A percentile compares a stretch with the other conserved stretches of the same genome.
phyloP scores from a whole-genome alignment of 768 basidiomycete genomes.

The Russula brevipes region DNA sequence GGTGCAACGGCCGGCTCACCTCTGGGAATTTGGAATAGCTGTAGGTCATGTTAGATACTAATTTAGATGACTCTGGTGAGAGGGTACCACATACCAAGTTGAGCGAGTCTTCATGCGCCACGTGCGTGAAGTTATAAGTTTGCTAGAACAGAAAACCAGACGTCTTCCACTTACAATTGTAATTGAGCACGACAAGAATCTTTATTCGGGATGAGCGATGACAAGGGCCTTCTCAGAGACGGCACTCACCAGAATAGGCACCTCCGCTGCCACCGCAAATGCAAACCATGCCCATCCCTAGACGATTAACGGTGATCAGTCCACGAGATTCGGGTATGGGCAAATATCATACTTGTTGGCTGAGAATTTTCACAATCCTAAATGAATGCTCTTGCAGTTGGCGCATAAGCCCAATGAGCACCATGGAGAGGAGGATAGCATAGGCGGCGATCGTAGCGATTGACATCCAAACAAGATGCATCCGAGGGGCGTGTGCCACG shows the following conservation, averaged over 20 bases:
- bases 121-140: not conserved
- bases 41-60: not conserved
- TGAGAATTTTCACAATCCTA: constrained; percentile 6
- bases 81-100: constrained; percentile 6
- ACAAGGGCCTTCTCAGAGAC: no score
- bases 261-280: constrained; percentile 11
- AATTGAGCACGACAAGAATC: not conserved
- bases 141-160: not conserved
- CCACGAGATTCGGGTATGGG: no score
- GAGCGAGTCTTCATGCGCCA: not conserved
- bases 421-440: constrained; percentile 2
- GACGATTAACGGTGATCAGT: not conserved
- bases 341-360: constrained; percentile 2
- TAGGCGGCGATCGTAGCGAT: not conserved
- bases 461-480: constrained; percentile 8
- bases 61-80: not conserved
- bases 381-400: not conserved
- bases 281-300: constrained; percentile 20
- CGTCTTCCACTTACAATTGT: not conserved
- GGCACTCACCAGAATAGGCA: constrained; percentile 7
- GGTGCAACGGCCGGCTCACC: not conserved
- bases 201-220: not conserved
- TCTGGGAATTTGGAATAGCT: constrained; percentile 12
- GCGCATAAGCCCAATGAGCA: constrained; percentile 10
- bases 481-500: not conserved